Conservation (phyloP, 495 filamentous ascomycete species). For the Bacidia rubella region DNA sequence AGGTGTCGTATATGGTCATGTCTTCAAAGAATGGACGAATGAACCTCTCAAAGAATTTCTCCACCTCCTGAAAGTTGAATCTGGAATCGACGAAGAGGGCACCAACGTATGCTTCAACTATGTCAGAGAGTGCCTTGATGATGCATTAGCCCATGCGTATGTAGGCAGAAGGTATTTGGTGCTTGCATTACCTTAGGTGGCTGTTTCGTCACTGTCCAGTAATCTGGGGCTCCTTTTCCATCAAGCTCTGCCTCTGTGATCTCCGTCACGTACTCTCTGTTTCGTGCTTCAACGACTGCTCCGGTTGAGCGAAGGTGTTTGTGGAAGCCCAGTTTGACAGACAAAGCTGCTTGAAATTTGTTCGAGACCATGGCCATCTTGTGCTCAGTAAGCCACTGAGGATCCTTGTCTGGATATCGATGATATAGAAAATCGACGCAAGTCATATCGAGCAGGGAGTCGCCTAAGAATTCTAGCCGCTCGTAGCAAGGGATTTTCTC, state of each 20-base stretch:
- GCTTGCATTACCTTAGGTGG: conserved; percentile 51
- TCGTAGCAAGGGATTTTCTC: conserved; percentile 81
- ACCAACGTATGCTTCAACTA: conserved; percentile 80
- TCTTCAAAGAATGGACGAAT: conserved; percentile 72
- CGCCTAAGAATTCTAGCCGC: conserved; percentile 84
- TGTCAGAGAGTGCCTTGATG: conserved; percentile 61
- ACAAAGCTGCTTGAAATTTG: conserved; percentile 76
- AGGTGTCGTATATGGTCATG: conserved; percentile 78
- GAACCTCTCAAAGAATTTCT: conserved; percentile 59
- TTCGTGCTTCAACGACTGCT: conserved; percentile 42
- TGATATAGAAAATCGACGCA: conserved; percentile 71
- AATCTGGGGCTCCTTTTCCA: conserved; percentile 51
- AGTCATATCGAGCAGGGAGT: conserved; percentile 79
- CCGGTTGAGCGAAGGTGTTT: conserved; percentile 54
- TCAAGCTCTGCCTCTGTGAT: conserved; percentile 41
- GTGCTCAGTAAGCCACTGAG: conserved; percentile 97
- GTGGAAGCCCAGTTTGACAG: conserved; percentile 65
- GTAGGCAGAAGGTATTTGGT: neutral
- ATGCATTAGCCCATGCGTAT: neutral
- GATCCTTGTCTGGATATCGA: conserved; percentile 63
- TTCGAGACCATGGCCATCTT: conserved; percentile 97
- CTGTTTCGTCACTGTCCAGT: conserved; percentile 56
- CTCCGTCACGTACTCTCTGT: conserved; percentile 56
- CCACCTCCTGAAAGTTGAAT: conserved; percentile 61
- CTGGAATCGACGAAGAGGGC: conserved; percentile 85